Conservation (phyloP, 805 yeast genomes). For the Hermanozyma aechmeae region DNA sequence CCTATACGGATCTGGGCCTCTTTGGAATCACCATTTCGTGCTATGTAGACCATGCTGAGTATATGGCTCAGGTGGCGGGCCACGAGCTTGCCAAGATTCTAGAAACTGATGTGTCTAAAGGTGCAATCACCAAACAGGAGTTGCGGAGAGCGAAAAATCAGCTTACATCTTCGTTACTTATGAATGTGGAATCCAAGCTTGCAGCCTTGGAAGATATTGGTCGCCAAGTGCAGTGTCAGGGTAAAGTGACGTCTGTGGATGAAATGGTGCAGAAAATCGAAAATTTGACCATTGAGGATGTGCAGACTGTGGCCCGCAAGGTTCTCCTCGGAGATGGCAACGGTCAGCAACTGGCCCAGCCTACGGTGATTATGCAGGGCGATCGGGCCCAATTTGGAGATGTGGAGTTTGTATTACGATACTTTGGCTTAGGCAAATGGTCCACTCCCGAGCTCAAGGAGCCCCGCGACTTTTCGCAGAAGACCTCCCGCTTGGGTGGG, state of each 20-base stretch:
- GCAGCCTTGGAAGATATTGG: constrained; percentile 96
- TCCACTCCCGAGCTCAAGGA: constrained; percentile 2
- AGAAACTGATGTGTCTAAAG: constrained; percentile 28
- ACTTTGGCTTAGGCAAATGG: constrained; percentile 62
- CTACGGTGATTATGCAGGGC: constrained; percentile 90
- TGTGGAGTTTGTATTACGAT: constrained; percentile 50
- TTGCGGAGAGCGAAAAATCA: constrained; percentile 89
- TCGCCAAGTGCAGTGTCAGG: constrained; percentile 83
- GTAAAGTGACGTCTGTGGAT: constrained; percentile 58
- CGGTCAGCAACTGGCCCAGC: constrained; percentile 43
- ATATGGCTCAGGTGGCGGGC: constrained; percentile 71
- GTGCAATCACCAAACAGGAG: constrained; percentile 61
- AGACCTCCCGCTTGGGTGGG: constrained; percentile 1
- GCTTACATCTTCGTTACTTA: constrained; percentile 73
- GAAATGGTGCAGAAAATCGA: constrained; percentile 82
- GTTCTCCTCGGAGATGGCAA: constrained; percentile 58
- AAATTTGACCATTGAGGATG: constrained; percentile 53
- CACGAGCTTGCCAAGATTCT: constrained; percentile 27
- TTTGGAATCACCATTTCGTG: constrained; percentile 85
- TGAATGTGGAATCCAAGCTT: constrained; percentile 88
- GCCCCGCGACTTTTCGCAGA: constrained; percentile 5
- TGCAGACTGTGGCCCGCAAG: constrained; percentile 63
- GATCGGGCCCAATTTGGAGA: constrained; percentile 81
- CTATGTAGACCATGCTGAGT: constrained; percentile 77
- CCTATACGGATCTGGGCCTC: constrained; percentile 83